A percentile compares a stretch with the other conserved stretches of the same genome.
Evolutionary conservation across 2,329 filamentous ascomycete species (phyloP).

Genomic region (Lizonia empirigonia): DNA sequence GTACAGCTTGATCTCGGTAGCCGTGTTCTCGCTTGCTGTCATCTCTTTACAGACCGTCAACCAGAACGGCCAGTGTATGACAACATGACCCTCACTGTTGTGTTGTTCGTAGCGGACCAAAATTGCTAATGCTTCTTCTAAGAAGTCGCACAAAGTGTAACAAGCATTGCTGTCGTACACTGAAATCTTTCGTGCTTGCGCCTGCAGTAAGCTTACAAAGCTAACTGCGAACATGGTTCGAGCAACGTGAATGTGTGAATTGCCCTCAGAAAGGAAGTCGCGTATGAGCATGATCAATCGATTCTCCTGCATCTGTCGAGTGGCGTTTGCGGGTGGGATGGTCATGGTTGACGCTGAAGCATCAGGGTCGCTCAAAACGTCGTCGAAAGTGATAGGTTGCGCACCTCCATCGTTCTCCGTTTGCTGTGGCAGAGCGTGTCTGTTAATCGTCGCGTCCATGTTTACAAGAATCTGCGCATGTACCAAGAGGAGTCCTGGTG

Average conservation of each 20-base stretch:
- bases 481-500: conserved; percentile 78
- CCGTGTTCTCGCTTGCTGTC: conserved; percentile 81
- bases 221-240: conserved; percentile 76
- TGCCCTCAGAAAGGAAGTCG: conserved; percentile 73
- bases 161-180: conserved; percentile 82
- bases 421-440: conserved; percentile 59
- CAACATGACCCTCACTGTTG: conserved; percentile 49
- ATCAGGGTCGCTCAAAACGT: conserved; percentile 68
- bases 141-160: conserved; percentile 87
- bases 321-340: conserved; percentile 70
- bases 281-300: conserved; percentile 80
- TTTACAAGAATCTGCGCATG: conserved; percentile 81
- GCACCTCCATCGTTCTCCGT: conserved; percentile 45
- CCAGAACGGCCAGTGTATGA: conserved; percentile 85
- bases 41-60: conserved; percentile 78
- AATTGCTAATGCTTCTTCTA: conserved; percentile 79
- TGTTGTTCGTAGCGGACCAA: conserved; percentile 65
- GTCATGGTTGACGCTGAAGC: conserved; percentile 67
- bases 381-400: conserved; percentile 67
- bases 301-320: conserved; percentile 87
- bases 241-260: conserved; percentile 58
- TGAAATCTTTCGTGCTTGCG: conserved; percentile 75
- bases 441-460: conserved; percentile 82
- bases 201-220: conserved; percentile 75
- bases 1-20: conserved; percentile 85